phyloP scores from a whole-genome alignment of 208 protist genomes.

The Trypanosoma congolense region DNA sequence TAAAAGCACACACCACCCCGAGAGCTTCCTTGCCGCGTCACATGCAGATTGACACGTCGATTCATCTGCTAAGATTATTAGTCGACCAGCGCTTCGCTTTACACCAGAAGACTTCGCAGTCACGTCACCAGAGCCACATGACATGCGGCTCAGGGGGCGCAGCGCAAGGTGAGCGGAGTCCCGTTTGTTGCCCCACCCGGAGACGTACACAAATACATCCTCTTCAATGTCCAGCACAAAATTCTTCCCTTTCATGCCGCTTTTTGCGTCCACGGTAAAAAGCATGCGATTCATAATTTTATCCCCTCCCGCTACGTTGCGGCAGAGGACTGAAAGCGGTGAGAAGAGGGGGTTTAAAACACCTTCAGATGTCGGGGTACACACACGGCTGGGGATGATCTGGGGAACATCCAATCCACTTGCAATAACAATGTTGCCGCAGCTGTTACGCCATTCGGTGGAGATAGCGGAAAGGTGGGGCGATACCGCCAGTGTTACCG shows the following conservation, averaged over 20 bases:
- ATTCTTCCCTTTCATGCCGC: neutral
- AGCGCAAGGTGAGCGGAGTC: constrained; percentile 7
- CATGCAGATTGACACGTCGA: constrained; percentile 15
- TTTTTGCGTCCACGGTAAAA: constrained; percentile 11
- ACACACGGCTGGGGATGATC: no score
- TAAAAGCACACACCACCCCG: constrained; percentile 14
- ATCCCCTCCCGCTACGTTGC: neutral
- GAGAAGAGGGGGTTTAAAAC: neutral
- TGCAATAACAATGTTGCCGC: constrained; percentile 3
- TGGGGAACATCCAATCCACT: constrained; percentile 1
- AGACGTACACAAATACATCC: constrained; percentile 23
- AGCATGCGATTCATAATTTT: constrained; percentile 7
- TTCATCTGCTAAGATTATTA: constrained; percentile 33
- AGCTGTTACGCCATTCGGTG: neutral
- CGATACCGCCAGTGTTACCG: neutral
- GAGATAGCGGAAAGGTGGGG: neutral
- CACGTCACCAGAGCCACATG: neutral
- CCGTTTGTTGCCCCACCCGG: constrained; percentile 9
- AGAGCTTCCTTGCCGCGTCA: neutral
- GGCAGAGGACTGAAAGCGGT: constrained; percentile 3
- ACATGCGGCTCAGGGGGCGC: neutral
- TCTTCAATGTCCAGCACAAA: constrained; percentile 16
- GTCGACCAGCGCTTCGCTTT: neutral
- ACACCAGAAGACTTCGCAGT: neutral
- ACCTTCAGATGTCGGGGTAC: neutral